A percentile compares a stretch with the other conserved stretches of the same genome.
These are phyloP conservation scores for Gracilaria gracilis DNA, from an alignment of 23 red algal species.

Conservation along the genomic window DNA sequence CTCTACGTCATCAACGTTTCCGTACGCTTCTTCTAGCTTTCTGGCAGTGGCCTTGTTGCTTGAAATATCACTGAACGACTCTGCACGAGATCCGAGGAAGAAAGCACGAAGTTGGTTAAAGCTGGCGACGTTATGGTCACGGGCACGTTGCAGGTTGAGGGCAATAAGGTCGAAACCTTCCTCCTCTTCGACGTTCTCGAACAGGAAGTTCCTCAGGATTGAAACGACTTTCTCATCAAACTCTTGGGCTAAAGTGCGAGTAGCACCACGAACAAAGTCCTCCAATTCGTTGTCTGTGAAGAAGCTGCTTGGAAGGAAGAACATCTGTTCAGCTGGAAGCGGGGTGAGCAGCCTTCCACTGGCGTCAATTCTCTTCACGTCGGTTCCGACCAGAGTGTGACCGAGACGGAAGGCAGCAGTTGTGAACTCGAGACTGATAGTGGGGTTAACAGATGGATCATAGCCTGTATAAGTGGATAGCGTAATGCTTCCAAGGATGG, in stretches of 20 bases:
- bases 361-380: constrained; percentile 14
- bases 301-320: constrained; percentile 34
- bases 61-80: constrained; percentile 41
- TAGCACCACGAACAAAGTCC: constrained; percentile 39
- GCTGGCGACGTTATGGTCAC: constrained; percentile 63
- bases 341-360: not conserved
- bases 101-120: constrained; percentile 58
- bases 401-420: constrained; percentile 78
- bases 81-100: constrained; percentile 36
- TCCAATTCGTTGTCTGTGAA: constrained; percentile 46
- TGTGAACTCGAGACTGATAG: constrained; percentile 53
- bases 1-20: constrained; percentile 44
- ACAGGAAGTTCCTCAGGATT: constrained; percentile 60
- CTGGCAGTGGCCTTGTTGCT: constrained; percentile 1
- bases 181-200: constrained; percentile 38
- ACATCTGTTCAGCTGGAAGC: constrained; percentile 24
- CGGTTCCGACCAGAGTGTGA: constrained; percentile 67
- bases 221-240: constrained; percentile 46
- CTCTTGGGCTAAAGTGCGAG: constrained; percentile 59
- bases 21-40: constrained; percentile 51
- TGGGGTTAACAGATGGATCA: constrained; percentile 38
- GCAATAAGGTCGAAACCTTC: constrained; percentile 70
- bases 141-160: constrained; percentile 75
- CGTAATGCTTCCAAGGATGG: constrained; percentile 22
- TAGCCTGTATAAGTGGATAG: constrained; percentile 60